phyloP scores from a whole-genome alignment of 2,329 filamentous ascomycete genomes.

The Anthostomella pinea region DNA sequence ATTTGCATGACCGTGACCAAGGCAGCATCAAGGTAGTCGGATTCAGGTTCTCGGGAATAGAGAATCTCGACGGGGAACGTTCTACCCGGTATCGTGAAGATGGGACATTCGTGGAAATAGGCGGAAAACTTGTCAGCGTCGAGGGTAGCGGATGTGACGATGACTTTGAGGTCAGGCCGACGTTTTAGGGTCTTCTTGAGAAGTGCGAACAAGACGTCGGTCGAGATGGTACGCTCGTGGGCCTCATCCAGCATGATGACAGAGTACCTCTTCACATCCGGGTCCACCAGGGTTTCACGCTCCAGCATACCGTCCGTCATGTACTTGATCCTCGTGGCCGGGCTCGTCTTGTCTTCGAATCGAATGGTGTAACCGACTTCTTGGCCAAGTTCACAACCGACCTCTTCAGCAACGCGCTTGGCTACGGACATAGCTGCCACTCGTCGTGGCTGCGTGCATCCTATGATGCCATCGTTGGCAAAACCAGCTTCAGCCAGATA shows the following conservation, averaged over 20 bases:
- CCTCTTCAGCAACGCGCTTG: constrained; percentile 93
- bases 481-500: constrained; percentile 93
- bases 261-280: constrained; percentile 83
- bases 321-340: constrained; percentile 93
- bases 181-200: constrained; percentile 90
- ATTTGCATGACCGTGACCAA: constrained; percentile 99
- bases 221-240: constrained; percentile 94
- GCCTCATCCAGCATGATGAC: constrained; percentile 98
- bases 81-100: constrained; percentile 92
- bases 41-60: constrained; percentile 92
- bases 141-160: constrained; percentile 93
- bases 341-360: constrained; percentile 90
- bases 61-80: constrained; percentile 96
- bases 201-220: constrained; percentile 90
- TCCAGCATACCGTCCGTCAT: constrained; percentile 99
- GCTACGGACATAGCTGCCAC: constrained; percentile 97
- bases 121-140: constrained; percentile 97
- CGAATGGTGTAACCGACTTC: constrained; percentile 97
- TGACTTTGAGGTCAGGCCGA: constrained; percentile 84
- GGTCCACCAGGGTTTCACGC: constrained; percentile 89
- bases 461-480: constrained; percentile 82
- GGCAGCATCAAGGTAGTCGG: constrained; percentile 90
- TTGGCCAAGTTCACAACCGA: constrained; percentile 84
- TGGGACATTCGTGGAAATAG: constrained; percentile 94
- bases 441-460: constrained; percentile 94